Evolutionary conservation across 176 grass and related monocot genomes (phyloP).

Genomic region (Musa troglodytarum): DNA sequence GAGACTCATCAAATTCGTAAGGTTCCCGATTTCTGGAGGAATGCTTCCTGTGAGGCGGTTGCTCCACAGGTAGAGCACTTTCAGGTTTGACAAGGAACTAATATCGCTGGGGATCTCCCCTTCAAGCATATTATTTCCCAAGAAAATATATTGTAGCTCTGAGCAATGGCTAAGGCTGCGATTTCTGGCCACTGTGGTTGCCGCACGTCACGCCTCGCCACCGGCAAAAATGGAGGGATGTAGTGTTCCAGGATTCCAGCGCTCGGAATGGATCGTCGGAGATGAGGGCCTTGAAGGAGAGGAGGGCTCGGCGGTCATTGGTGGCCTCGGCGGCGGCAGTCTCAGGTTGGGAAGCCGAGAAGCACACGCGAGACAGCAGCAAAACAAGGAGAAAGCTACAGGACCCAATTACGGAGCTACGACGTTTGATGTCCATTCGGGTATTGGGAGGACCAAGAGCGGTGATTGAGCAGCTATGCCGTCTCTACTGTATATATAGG

Average conservation of each 20-base stretch:
- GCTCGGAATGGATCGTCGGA: not conserved
- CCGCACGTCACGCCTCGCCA: slow-evolving; percentile 39
- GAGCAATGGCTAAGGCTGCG: slow-evolving; percentile 18
- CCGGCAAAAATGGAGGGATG: slow-evolving; percentile 20
- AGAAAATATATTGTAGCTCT: slow-evolving; percentile 21
- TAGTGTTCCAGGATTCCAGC: slow-evolving; percentile 30
- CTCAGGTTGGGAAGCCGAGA: slow-evolving; percentile 8
- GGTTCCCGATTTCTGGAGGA: not conserved
- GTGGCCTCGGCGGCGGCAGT: not conserved
- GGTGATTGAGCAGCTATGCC: no score
- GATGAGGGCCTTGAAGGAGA: slow-evolving; percentile 31
- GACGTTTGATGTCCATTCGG: slow-evolving; percentile 1
- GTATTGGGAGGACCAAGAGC: no score
- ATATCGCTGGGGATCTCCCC: not conserved
- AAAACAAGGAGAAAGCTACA: no score
- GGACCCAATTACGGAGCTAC: slow-evolving; percentile 21
- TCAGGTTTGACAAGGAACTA: not conserved
- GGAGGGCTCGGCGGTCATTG: slow-evolving; percentile 24
- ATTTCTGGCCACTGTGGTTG: not conserved
- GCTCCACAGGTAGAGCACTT: not conserved
- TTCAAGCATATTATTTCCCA: slow-evolving; percentile 27
- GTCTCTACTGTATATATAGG: no score
- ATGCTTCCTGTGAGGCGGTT: not conserved
- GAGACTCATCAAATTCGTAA: not conserved
- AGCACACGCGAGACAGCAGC: not conserved